These are phyloP conservation scores for Mikania micrantha DNA, from an alignment of 129 eudicot genomes.

Conservation along the genomic window DNA sequence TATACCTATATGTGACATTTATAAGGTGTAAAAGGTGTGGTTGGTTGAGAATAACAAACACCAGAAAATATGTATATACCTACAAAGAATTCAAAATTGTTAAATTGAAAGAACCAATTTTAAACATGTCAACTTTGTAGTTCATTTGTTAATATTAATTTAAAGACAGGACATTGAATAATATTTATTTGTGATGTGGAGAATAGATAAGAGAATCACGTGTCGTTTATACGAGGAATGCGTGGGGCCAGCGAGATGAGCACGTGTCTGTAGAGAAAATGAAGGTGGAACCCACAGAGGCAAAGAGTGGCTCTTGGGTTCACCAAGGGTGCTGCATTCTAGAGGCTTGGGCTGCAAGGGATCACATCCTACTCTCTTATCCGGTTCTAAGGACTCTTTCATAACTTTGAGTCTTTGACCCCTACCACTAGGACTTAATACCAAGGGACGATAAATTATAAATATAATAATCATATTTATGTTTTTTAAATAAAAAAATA, in stretches of 20 bases:
- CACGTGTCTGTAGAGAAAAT: slow-evolving; percentile 15
- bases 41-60: too few relatives aligned
- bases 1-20: too few relatives aligned
- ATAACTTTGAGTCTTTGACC: too few relatives aligned
- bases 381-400: neutral
- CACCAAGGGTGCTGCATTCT: slow-evolving; percentile 15
- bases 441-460: neutral
- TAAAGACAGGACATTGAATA: neutral
- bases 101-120: too few relatives aligned
- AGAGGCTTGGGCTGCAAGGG: slow-evolving; percentile 21
- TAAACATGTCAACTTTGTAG: neutral
- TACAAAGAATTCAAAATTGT: too few relatives aligned
- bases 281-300: neutral
- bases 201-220: slow-evolving; percentile 18
- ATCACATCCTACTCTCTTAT: neutral
- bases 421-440: neutral
- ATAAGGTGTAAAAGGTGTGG: too few relatives aligned
- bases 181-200: slow-evolving; percentile 11
- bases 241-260: slow-evolving; percentile 5
- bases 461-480: too few relatives aligned
- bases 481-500: too few relatives aligned
- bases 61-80: too few relatives aligned
- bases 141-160: neutral
- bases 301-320: slow-evolving; percentile 27
- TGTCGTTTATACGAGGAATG: slow-evolving; percentile 5